Percentiles rank a stretch among this genome's conserved stretches.
Evolutionary conservation across 73 alveolate genomes (phyloP).

Genomic region (Symbiodinium pilosum): DNA sequence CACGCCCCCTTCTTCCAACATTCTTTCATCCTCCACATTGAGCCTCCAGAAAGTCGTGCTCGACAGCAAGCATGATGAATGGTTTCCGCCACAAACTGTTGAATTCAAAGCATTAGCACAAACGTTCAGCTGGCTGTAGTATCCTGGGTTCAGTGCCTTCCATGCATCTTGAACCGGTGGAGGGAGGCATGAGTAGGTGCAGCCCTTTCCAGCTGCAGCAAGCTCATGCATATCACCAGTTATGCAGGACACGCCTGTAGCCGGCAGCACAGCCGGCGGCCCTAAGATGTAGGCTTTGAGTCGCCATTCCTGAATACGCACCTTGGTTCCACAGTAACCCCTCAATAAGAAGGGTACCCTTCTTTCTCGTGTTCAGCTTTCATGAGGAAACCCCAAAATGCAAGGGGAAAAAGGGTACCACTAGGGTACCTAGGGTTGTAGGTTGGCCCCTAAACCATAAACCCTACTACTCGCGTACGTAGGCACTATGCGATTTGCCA

Average conservation of each 20-base stretch:
- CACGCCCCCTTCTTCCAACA: slow-evolving; percentile 72
- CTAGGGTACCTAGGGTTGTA: too few species aligned
- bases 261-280: slow-evolving; percentile 30
- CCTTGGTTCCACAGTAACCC: too few species aligned
- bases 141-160: slow-evolving; percentile 1
- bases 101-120: slow-evolving; percentile 17
- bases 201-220: slow-evolving; percentile 5
- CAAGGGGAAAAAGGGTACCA: too few species aligned
- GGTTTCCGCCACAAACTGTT: not conserved
- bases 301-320: slow-evolving; percentile 66
- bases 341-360: too few species aligned
- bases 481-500: slow-evolving; percentile 36
- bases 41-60: slow-evolving; percentile 23
- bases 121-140: not conserved
- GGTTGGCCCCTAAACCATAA: too few species aligned
- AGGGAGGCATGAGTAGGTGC: slow-evolving; percentile 56
- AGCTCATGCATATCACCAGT: not conserved
- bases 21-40: slow-evolving; percentile 7
- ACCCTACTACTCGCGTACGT: too few species aligned
- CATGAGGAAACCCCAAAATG: too few species aligned
- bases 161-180: slow-evolving; percentile 12
- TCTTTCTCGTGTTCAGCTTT: too few species aligned
- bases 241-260: slow-evolving; percentile 2
- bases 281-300: slow-evolving; percentile 59
- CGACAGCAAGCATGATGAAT: slow-evolving; percentile 21